Base-by-base conservation (phyloP, 1,139 yeast species). In the Protomyces macrosporus region DNA sequence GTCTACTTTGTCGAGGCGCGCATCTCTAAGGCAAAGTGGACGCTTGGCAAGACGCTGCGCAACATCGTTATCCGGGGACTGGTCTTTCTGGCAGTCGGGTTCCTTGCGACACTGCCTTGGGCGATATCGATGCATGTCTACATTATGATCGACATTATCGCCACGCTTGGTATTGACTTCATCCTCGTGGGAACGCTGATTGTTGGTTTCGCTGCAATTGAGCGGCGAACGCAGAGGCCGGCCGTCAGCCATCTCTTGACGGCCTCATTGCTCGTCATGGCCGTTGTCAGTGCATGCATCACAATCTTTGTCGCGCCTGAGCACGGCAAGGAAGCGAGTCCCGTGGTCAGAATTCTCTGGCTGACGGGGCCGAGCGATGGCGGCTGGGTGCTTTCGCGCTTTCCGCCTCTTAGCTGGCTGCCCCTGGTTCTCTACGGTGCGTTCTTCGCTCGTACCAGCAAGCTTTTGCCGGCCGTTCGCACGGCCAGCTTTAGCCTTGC, bases 1-100 rank as follows among this genome's bases (percentile, higher is more conserved):
- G 62, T 58, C 52, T 58, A 52, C 53, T 58, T 58, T 35, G 33
- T 52, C n/a, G 62, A 58, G 7, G 53, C 62, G 37, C 55, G 62
- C 6, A 45, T 52, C 56, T 39, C 23, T 10, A 58, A 58, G 23
- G 40, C 40, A 35, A 40, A 42, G 12, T 58, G 62, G 62, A 16
- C 45, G 7, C 42, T 52, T 33, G n/a, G 23, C 16, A 58, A 58
- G 35, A 42, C 62, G 9, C 50, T 55, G n/a, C 42, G 45, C 34
- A 51, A 58, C 45, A 34, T 58, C 42, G 30, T 39, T 14, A 40
- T 58, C 16, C 55, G 62, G 12, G 62, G 62, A 9, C 37, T 51
- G 48, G 45, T 58, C 42, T 58, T 58, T 35, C 14, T 52, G 51
- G n/a, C 52, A 10, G 54, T 58, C 42, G 62, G 55, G 3, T 53